Evolutionary conservation across 805 yeast genomes (phyloP).

Genomic region (Ogataea methanolica): DNA sequence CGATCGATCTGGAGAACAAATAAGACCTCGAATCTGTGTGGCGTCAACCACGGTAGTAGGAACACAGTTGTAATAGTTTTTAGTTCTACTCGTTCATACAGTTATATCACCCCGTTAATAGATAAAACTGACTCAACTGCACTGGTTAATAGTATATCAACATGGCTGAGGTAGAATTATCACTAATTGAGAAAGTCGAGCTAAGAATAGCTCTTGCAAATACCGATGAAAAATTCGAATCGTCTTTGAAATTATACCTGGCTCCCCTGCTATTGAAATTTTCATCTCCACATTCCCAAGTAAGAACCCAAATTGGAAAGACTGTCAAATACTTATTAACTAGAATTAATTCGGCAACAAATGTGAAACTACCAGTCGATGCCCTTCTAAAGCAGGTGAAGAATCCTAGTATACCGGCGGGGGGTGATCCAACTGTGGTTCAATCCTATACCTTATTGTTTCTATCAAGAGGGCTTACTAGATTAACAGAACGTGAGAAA

Average conservation of each 20-base stretch:
- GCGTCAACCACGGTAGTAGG: no score
- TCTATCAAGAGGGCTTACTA: slow-evolving; percentile 61
- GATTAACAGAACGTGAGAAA: slow-evolving; percentile 39
- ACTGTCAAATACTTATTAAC: slow-evolving; percentile 65
- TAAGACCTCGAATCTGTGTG: no score
- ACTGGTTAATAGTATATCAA: no score
- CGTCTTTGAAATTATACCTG: slow-evolving; percentile 55
- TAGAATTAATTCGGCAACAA: slow-evolving; percentile 52
- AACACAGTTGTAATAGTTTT: no score
- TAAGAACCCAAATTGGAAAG: slow-evolving; percentile 57
- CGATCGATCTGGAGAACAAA: no score
- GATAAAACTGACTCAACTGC: no score
- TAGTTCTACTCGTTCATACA: no score
- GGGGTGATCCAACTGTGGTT: slow-evolving; percentile 45
- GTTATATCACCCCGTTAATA: no score
- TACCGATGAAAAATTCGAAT: slow-evolving; percentile 58
- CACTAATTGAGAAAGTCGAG: slow-evolving; percentile 72
- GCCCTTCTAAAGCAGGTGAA: slow-evolving; percentile 63
- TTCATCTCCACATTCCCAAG: slow-evolving; percentile 62
- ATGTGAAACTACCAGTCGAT: slow-evolving; percentile 58
- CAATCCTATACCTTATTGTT: slow-evolving; percentile 61
- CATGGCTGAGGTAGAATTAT: slow-evolving; percentile 44
- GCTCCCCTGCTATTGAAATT: slow-evolving; percentile 78
- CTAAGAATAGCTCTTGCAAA: slow-evolving; percentile 74
- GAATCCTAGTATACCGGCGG: slow-evolving; percentile 40